Conservation (phyloP, 768 basidiomycete species). For the Calocybe gangraenosa region DNA sequence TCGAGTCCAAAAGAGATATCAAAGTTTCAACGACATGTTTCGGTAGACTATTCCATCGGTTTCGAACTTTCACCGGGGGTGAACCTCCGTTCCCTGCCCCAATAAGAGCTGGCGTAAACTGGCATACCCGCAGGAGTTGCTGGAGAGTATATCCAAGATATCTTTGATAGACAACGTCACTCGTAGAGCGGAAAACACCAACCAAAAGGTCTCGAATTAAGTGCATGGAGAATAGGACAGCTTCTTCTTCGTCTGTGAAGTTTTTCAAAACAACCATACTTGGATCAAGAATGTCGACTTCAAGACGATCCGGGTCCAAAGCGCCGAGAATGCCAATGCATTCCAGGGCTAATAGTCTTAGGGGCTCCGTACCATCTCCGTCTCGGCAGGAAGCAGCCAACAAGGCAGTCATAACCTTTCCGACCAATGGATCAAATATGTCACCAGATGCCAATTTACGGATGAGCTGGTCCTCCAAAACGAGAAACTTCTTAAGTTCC, state of each 20-base stretch:
- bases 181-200: conserved; percentile 87
- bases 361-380: conserved; percentile 63
- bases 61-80: conserved; percentile 61
- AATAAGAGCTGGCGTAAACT: conserved; percentile 77
- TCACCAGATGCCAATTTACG: conserved; percentile 74
- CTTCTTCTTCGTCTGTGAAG: conserved; percentile 75
- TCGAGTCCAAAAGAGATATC: conserved; percentile 74
- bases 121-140: conserved; percentile 82
- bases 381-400: conserved; percentile 73
- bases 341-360: conserved; percentile 76
- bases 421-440: conserved; percentile 74
- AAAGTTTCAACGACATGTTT: conserved; percentile 84
- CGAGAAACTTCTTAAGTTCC: conserved; percentile 72
- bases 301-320: conserved; percentile 90
- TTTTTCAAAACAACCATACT: conserved; percentile 76
- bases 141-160: conserved; percentile 90
- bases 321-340: conserved; percentile 92
- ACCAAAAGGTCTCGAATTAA: conserved; percentile 85
- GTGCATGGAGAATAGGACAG: conserved; percentile 75
- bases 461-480: conserved; percentile 45
- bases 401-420: conserved; percentile 61
- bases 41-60: conserved; percentile 75
- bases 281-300: conserved; percentile 52
- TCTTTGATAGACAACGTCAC: conserved; percentile 88
- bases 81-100: conserved; percentile 43